Evolutionary conservation across 108 stramenopile species (phyloP).

Genomic region (Stephanodiscus minutulus): DNA sequence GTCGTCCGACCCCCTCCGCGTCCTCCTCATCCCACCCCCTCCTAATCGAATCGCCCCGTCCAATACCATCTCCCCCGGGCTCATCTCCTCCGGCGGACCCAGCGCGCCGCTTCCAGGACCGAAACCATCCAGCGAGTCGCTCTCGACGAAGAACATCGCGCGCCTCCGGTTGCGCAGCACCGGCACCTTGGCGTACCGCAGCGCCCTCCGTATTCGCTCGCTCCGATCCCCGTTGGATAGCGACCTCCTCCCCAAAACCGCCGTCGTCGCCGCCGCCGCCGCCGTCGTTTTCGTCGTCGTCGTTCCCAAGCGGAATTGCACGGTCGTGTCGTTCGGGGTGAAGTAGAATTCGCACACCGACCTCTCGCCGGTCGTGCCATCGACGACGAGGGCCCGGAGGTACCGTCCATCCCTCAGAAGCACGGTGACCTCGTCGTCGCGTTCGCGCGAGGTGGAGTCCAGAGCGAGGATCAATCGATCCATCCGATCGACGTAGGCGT

Average conservation of each 20-base stretch:
- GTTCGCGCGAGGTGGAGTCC: constrained; percentile 41
- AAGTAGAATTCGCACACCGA: constrained; percentile 86
- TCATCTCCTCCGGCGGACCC: constrained; percentile 77
- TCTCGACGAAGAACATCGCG: constrained; percentile 77
- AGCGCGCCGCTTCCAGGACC: constrained; percentile 73
- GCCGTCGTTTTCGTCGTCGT: background rate
- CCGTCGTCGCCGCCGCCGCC: background rate
- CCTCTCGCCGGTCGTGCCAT: constrained; percentile 60
- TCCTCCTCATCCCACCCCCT: constrained; percentile 12
- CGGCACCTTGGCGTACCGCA: constrained; percentile 74
- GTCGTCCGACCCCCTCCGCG: constrained; percentile 43
- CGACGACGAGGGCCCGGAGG: constrained; percentile 64
- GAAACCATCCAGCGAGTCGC: constrained; percentile 71
- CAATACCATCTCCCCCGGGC: constrained; percentile 43
- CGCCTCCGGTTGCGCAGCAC: constrained; percentile 80
- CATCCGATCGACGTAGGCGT: constrained; percentile 52
- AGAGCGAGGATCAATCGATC: constrained; percentile 56
- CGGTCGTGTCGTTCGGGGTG: constrained; percentile 80
- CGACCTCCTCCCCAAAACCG: background rate
- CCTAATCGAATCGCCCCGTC: background rate
- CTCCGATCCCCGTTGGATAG: constrained; percentile 67
- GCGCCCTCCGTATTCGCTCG: constrained; percentile 74
- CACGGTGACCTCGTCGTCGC: constrained; percentile 55
- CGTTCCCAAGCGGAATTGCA: constrained; percentile 76
- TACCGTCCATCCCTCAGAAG: constrained; percentile 64